These are phyloP conservation scores for Lactifluus subvellereus DNA, from an alignment of 768 basidiomycete species.

Conservation along the genomic window DNA sequence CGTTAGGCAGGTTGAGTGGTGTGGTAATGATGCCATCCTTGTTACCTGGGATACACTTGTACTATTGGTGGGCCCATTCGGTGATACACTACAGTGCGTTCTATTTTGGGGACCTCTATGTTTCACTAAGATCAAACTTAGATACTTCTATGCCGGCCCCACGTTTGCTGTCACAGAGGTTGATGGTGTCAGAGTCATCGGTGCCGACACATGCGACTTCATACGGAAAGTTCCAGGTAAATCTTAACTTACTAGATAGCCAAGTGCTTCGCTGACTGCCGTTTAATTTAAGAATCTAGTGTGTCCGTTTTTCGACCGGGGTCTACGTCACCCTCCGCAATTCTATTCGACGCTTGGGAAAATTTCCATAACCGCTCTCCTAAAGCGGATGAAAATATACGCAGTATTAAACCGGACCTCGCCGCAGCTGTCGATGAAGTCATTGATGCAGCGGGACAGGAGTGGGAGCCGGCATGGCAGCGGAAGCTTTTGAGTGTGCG, in stretches of 20 bases:
- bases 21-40: constrained; percentile 90
- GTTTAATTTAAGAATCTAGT: constrained; percentile 51
- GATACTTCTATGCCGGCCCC: constrained; percentile 74
- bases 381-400: constrained; percentile 89
- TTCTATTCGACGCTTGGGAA: constrained; percentile 89
- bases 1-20: constrained; percentile 83
- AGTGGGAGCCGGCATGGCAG: constrained; percentile 91
- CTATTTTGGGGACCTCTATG: neutral
- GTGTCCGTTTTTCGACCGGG: constrained; percentile 87
- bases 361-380: constrained; percentile 79
- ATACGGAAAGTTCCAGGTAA: constrained; percentile 90
- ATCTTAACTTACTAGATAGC: neutral
- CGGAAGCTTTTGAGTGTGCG: constrained; percentile 74
- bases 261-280: neutral
- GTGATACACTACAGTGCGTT: constrained; percentile 76
- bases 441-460: constrained; percentile 87
- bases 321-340: constrained; percentile 86
- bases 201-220: constrained; percentile 76
- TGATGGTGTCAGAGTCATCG: constrained; percentile 84
- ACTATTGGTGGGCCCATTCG: constrained; percentile 87
- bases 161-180: constrained; percentile 78
- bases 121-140: constrained; percentile 13
- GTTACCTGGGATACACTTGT: constrained; percentile 76
- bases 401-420: constrained; percentile 81
- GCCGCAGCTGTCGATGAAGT: constrained; percentile 85